Evolutionary conservation across 2,329 filamentous ascomycete genomes (phyloP).

Genomic region (Gnomoniopsis smithogilvyi): DNA sequence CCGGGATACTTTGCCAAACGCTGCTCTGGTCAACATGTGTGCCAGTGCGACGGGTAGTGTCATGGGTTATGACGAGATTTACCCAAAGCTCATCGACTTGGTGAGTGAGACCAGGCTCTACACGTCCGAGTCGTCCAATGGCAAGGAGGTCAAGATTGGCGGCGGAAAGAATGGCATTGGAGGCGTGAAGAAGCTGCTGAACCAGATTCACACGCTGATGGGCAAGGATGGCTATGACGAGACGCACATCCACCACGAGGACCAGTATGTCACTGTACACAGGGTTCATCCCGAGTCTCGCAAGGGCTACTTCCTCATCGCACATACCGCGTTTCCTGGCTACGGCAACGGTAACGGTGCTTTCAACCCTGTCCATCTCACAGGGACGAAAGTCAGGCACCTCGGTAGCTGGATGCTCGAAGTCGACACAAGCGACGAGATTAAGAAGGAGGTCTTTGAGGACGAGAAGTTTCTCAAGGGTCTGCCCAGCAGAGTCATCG

Average conservation of each 20-base stretch:
- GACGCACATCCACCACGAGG: slow-evolving; percentile 94
- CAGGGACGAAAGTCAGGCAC: slow-evolving; percentile 79
- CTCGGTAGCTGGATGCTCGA: slow-evolving; percentile 91
- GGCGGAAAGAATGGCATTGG: slow-evolving; percentile 82
- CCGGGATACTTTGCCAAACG: slow-evolving; percentile 89
- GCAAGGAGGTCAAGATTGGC: slow-evolving; percentile 58
- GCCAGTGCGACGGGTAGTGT: slow-evolving; percentile 91
- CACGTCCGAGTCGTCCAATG: slow-evolving; percentile 68
- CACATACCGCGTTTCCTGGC: slow-evolving; percentile 92
- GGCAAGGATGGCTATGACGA: slow-evolving; percentile 92
- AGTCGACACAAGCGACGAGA: slow-evolving; percentile 73
- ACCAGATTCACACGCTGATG: slow-evolving; percentile 94
- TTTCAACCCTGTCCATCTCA: slow-evolving; percentile 75
- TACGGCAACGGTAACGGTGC: slow-evolving; percentile 81
- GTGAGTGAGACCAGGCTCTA: slow-evolving; percentile 87
- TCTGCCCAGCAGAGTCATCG: slow-evolving; percentile 76
- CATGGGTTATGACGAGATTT: slow-evolving; percentile 97
- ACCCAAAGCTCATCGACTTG: slow-evolving; percentile 87
- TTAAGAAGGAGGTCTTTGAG: slow-evolving; percentile 58
- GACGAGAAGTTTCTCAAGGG: slow-evolving; percentile 75
- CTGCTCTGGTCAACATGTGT: slow-evolving; percentile 94
- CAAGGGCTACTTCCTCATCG: slow-evolving; percentile 92
- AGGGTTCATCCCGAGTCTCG: slow-evolving; percentile 88
- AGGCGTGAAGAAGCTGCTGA: slow-evolving; percentile 86
- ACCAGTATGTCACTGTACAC: slow-evolving; percentile 94